Evolutionary conservation across 169 alveolate species (phyloP), one percentile per base, ranked within the genome.

Genomic region (Plasmodium gonderi): DNA sequence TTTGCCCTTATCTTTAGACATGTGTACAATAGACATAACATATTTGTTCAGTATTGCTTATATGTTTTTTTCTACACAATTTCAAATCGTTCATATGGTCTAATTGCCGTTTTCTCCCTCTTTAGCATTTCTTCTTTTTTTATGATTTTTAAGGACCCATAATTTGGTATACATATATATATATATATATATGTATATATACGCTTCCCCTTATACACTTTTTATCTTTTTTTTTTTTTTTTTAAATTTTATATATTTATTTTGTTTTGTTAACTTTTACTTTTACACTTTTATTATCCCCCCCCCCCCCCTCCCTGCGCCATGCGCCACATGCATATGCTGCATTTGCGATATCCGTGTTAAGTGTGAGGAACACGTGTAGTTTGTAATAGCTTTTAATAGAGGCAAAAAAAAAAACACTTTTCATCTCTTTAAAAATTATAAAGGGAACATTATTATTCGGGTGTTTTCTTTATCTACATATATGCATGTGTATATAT

Each of bases 321-420:
- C n/a, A n/a, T n/a, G n/a, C n/a, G n/a, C n/a, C 72, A n/a, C n/a
- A 14, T 12, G 36, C 20, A 36, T 7, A 60, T 60, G 17, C 6
- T n/a, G 33, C 72, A 60, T 60, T 60, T 60, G 26, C 72, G 72
- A 60, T n/a, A n/a, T n/a, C n/a, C n/a, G n/a, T n/a, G n/a, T n/a
- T n/a, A n/a, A n/a, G n/a, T n/a, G n/a, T n/a, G n/a, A n/a, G n/a
- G n/a, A n/a, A n/a, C n/a, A n/a, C 36, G n/a, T 60, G 26, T 36
- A 23, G 40, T n/a, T 4, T 36, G 72, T 20, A 60, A 60, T 60
- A 60, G 33, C 72, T 60, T 60, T 60, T 60, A 60, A 2, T 60
- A 60, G n/a, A n/a, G n/a, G n/a, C n/a, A n/a, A n/a, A 60, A n/a
- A 36, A 17, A n/a, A 14, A 23, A 3, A 0, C 38, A 9, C 65